Percentiles rank a stretch among this genome's conserved stretches.
These are phyloP conservation scores for Orobanche coerulescens DNA, from an alignment of 257 asterid species.

Conservation along the genomic window DNA sequence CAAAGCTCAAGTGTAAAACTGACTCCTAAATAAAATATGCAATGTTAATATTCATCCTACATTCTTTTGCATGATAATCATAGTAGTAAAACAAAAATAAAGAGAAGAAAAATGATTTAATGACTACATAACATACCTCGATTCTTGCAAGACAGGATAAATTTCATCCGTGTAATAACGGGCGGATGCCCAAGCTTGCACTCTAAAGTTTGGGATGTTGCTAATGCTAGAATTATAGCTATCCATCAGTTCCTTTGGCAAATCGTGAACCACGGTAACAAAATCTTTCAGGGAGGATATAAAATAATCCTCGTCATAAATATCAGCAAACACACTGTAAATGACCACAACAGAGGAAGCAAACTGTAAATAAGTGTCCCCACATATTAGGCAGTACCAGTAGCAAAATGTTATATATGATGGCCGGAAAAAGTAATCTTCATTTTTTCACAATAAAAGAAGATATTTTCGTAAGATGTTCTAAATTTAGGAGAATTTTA, in stretches of 20 bases:
- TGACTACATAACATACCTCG: conserved; percentile 37
- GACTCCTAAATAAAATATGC: not conserved
- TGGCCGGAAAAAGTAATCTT: too few species aligned
- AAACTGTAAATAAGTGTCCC: not conserved
- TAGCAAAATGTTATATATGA: not conserved
- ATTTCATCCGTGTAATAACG: conserved; percentile 64
- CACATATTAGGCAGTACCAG: not conserved
- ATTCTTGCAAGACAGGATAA: conserved; percentile 57
- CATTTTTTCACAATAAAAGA: too few species aligned
- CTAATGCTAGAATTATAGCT: conserved; percentile 55
- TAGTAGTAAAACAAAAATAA: not conserved
- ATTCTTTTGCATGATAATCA: not conserved
- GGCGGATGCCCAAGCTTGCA: conserved; percentile 76
- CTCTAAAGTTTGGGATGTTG: conserved; percentile 49
- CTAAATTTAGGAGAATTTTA: too few species aligned
- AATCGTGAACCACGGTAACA: conserved; percentile 52
- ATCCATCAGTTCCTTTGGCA: conserved; percentile 61
- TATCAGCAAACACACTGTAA: conserved; percentile 66
- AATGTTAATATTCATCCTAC: not conserved
- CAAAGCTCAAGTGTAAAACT: not conserved
- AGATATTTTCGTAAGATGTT: too few species aligned
- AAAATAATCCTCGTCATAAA: conserved; percentile 75
- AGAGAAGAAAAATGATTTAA: not conserved
- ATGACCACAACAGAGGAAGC: conserved; percentile 18
- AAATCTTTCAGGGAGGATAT: conserved; percentile 51